Evolutionary conservation across 768 basidiomycete genomes (phyloP).

Genomic region (Chalciporus pseudorubinellus): DNA sequence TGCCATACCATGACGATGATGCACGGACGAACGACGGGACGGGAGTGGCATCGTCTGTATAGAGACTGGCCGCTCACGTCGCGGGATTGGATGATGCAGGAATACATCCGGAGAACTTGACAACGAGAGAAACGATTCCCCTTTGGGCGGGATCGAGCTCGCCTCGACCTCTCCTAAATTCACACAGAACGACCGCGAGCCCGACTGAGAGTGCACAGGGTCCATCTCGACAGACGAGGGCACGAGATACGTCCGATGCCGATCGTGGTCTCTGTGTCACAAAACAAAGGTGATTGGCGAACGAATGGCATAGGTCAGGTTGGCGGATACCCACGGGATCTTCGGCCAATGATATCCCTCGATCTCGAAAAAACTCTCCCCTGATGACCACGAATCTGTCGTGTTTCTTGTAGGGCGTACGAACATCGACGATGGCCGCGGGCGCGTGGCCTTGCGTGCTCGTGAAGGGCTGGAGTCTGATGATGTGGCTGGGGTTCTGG

Average conservation of each 20-base stretch:
- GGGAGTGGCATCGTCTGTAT: constrained; percentile 33
- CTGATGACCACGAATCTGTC: constrained; percentile 5
- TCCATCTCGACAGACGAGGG: constrained; percentile 29
- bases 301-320: neutral
- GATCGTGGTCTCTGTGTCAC: constrained; percentile 7
- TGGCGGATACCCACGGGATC: constrained; percentile 15
- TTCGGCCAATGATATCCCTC: neutral
- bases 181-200: constrained; percentile 45
- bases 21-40: constrained; percentile 33
- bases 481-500: neutral
- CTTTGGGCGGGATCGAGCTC: constrained; percentile 17
- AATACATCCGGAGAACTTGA: constrained; percentile 31
- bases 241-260: neutral
- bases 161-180: constrained; percentile 34
- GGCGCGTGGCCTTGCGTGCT: neutral
- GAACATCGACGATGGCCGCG: constrained; percentile 17
- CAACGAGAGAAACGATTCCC: constrained; percentile 30
- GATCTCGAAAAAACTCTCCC: neutral
- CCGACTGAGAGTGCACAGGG: constrained; percentile 39
- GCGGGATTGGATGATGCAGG: constrained; percentile 20
- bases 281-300: neutral
- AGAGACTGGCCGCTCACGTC: constrained; percentile 32
- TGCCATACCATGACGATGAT: constrained; percentile 27
- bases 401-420: constrained; percentile 11
- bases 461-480: constrained; percentile 4